Base-by-base conservation (phyloP, 2,329 filamentous ascomycete species). In the Aureobasidium zeae region DNA sequence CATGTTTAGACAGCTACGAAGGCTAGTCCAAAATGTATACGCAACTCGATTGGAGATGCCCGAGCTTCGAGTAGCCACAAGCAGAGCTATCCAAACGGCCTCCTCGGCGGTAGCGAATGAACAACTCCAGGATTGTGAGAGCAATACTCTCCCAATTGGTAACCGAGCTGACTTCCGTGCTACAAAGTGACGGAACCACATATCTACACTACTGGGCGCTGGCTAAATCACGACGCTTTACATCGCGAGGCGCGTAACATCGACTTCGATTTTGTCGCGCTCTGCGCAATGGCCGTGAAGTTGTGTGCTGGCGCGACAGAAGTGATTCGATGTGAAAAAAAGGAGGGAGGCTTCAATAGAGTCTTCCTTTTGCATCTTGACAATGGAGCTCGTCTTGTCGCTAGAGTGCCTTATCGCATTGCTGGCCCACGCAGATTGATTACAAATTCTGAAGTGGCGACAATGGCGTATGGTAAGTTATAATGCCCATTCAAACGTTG, bases 381-480 rank as follows among this genome's bases (percentile, higher is more conserved):
- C 35, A 61, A 65, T 52, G 60, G 44, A 7, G 53, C 52, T 48
- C 51, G 50, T 15, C 44, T 68, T 16, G 59, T 70, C 12, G 68
- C 63, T 2, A 63, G 60, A 50, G 45, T 70, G 15, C 66, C 65
- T 1, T 66, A 63, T 51, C 45, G 44, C 2, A 32, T 65, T 24
- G 61, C 63, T 49, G 65, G 65, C 8, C 63, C 62, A 7, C 33
- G 52, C 25, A 55, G 51, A 29, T 52, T 66, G 13, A 59, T 55
- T 0, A 68, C 63, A 4, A 56, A 54, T 44, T 69, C 66, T 16
- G 65, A 70, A 52, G 64, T 70, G 49, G 67, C 68, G 16, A 71
- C 66, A 1, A 63, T 70, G 31, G 52, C 29, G 19, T 49, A 32
- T 31, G 16, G 48, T 49, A 31, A 5, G 45, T 38, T 17, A 13